These are phyloP conservation scores for Gomphus bonarii DNA, from an alignment of 1,284 basidiomycete species.

Conservation along the genomic window DNA sequence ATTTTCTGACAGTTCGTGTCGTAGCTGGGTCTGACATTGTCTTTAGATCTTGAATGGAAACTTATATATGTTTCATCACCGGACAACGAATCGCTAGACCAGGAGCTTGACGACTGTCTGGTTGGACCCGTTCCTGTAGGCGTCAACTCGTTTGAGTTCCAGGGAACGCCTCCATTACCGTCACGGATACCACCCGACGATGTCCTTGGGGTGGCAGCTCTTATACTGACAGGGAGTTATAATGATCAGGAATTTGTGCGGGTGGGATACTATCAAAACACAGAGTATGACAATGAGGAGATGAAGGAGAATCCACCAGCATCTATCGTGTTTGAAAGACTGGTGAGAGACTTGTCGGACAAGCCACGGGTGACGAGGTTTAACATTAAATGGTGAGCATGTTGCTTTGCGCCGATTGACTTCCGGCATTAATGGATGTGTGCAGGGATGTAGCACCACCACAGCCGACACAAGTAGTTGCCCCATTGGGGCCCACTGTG, in stretches of 20 bases:
- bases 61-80: slow-evolving; percentile 96
- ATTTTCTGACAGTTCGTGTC: neutral
- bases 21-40: neutral
- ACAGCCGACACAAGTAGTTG: slow-evolving; percentile 28
- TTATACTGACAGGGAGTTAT: slow-evolving; percentile 86
- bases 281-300: slow-evolving; percentile 93
- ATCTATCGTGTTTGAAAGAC: slow-evolving; percentile 64
- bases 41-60: slow-evolving; percentile 89
- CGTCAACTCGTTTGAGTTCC: slow-evolving; percentile 96
- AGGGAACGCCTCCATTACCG: slow-evolving; percentile 62
- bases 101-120: slow-evolving; percentile 92
- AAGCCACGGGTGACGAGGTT: slow-evolving; percentile 94
- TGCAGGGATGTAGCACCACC: slow-evolving; percentile 60
- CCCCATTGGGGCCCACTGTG: slow-evolving; percentile 28
- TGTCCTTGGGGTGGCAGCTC: slow-evolving; percentile 82
- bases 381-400: slow-evolving; percentile 71
- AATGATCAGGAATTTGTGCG: slow-evolving; percentile 96
- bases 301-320: slow-evolving; percentile 67
- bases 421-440: neutral
- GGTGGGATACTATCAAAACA: slow-evolving; percentile 99
- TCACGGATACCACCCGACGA: slow-evolving; percentile 75
- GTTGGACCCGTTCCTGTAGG: slow-evolving; percentile 94
- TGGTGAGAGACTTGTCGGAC: slow-evolving; percentile 81
- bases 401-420: neutral
- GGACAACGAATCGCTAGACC: slow-evolving; percentile 84